Percentiles rank a stretch among this genome's conserved stretches.
Conservation (phyloP, 495 filamentous ascomycete species). For the Evernia prunastri region DNA sequence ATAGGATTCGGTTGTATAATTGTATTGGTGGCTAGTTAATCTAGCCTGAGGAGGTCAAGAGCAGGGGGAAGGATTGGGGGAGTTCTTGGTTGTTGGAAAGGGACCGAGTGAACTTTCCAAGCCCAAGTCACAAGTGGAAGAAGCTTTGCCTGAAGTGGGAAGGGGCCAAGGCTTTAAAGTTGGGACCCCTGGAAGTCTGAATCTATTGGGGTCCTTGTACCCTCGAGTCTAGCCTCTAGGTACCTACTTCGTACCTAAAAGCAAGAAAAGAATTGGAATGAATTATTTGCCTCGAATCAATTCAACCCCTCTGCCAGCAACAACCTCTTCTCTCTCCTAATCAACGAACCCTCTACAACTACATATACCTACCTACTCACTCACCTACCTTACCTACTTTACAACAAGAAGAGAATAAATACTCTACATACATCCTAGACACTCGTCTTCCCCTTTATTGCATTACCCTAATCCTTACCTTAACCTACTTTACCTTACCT, state of each 20-base stretch:
- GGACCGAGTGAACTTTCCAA: not conserved
- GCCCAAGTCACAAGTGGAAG: too few relatives aligned
- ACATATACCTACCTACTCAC: constrained; percentile 1
- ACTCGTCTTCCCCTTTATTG: not conserved
- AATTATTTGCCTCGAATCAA: not conserved
- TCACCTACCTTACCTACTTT: too few relatives aligned
- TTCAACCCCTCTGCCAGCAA: not conserved
- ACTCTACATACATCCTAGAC: not conserved
- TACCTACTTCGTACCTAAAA: too few relatives aligned
- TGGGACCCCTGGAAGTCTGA: not conserved
- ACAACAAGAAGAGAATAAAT: too few relatives aligned
- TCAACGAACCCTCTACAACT: not conserved
- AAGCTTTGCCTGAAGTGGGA: not conserved
- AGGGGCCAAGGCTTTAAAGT: too few relatives aligned
- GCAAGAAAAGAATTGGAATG: too few relatives aligned
- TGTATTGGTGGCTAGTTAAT: not conserved
- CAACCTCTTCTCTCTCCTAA: not conserved
- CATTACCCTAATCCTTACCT: not conserved
- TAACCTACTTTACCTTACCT: too few relatives aligned
- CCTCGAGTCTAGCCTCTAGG: too few relatives aligned
- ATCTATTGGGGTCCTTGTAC: too few relatives aligned
- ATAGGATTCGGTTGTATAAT: too few relatives aligned
- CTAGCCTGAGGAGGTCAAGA: constrained; percentile 6
- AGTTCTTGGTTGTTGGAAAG: not conserved
- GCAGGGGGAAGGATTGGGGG: not conserved